Percentiles rank a stretch among this genome's conserved stretches.
These are phyloP conservation scores for Exophiala sp. DNA, from an alignment of 2,329 filamentous ascomycete genomes.

Conservation along the genomic window DNA sequence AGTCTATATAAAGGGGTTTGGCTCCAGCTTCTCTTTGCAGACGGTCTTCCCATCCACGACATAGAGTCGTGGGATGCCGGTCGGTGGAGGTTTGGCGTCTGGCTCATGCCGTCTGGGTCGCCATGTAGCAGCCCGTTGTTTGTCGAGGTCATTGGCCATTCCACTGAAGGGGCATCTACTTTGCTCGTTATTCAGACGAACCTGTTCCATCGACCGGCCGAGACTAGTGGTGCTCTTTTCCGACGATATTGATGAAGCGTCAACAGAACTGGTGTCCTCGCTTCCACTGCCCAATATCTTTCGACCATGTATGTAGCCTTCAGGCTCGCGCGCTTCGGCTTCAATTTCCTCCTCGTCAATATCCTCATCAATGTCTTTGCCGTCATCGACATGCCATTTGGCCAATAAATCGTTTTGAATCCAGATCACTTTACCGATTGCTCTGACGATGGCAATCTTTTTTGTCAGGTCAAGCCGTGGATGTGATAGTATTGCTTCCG, in stretches of 20 bases:
- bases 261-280: constrained; percentile 9
- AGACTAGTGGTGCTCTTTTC: constrained; percentile 19
- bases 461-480: constrained; percentile 59
- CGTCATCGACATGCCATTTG: constrained; percentile 70
- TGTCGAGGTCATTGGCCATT: constrained; percentile 12
- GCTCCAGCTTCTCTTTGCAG: constrained; percentile 21
- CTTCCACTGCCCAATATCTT: constrained; percentile 44
- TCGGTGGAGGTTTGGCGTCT: constrained; percentile 1
- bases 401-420: constrained; percentile 82
- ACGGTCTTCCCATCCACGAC: constrained; percentile 20
- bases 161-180: constrained; percentile 21
- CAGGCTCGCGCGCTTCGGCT: constrained; percentile 49
- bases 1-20: constrained; percentile 15
- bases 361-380: constrained; percentile 52
- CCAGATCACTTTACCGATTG: constrained; percentile 75
- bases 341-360: constrained; percentile 34
- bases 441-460: constrained; percentile 69
- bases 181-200: constrained; percentile 8
- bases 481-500: constrained; percentile 67
- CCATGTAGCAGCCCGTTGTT: constrained; percentile 18
- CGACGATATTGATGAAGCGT: constrained; percentile 14
- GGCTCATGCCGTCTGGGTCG: constrained; percentile 9
- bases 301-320: constrained; percentile 60
- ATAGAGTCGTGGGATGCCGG: constrained; percentile 19
- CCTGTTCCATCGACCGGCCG: constrained; percentile 18